Evolutionary conservation across 2,329 filamentous ascomycete species (phyloP), one percentile per base, ranked within the genome.

Genomic region (Xylariales sp.): DNA sequence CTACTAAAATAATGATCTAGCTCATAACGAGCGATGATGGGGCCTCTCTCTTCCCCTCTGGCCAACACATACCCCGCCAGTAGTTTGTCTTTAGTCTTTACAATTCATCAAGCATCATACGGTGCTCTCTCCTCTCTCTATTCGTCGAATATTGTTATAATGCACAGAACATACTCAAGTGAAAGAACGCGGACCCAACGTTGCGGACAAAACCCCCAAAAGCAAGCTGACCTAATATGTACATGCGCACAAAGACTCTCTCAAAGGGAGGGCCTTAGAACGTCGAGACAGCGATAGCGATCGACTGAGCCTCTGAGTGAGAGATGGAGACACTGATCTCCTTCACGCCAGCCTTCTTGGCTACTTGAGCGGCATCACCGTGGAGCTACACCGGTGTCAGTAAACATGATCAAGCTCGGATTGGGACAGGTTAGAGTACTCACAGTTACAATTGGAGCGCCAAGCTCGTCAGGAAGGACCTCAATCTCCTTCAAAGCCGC

Each of bases 401-500:
- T 47, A 42, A 33, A 45, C 12, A 12, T 19, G 13, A 10, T 14
- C 8, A 33, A 7, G 17, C 30, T 25, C 8, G 23, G n/a, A 25
- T n/a, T n/a, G n/a, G 23, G 23, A 25, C 23, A 46, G 15, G 35
- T 42, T n/a, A 4, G 18, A 40, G 8, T 13, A 63, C 88, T 79
- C 83, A 95, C 90, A 62, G 78, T 77, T 46, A 97, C 93, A 48
- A 78, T 72, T 8, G 93, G 93, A 25, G 84, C 89, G 41, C 93
- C 93, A 31, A 78, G 84, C 48, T 85, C 81, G 55, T 90, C 83
- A 54, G 82, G 83, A 45, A 79, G 63, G 53, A 98, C 91, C 69
- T 98, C 94, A 68, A 98, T 98, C 29, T 97, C 90, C 71, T 84
- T 93, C 65, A 98, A 65, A 13, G 88, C 75, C 42, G 93, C 91